A percentile compares a stretch with the other conserved stretches of the same genome.
Evolutionary conservation across 441 rosid genomes (phyloP).

Genomic region (Aquilaria agallochum): DNA sequence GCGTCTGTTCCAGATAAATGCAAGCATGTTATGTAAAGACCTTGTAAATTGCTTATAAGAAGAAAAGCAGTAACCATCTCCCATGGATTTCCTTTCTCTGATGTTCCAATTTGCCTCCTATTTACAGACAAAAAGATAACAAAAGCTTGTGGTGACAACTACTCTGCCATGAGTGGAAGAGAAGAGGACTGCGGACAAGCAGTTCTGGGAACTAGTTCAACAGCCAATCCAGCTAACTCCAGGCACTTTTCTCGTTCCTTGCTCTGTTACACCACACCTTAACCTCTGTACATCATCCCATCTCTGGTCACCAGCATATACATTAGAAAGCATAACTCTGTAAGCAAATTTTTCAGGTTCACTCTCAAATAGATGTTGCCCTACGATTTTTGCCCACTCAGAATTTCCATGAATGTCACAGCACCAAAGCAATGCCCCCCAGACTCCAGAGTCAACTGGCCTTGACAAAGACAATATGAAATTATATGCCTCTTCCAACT

Average conservation of each 20-base stretch:
- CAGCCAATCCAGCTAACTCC: constrained; percentile 57
- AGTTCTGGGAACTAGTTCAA: background rate
- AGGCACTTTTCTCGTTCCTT: constrained; percentile 39
- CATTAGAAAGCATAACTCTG: constrained; percentile 74
- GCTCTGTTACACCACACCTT: constrained; percentile 38
- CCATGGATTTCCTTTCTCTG: too few relatives aligned
- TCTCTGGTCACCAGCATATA: constrained; percentile 68
- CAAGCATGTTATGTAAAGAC: too few relatives aligned
- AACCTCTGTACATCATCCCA: constrained; percentile 66
- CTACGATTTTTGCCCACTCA: constrained; percentile 61
- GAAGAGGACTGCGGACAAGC: too few relatives aligned
- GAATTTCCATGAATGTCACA: constrained; percentile 54
- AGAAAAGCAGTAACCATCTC: too few relatives aligned
- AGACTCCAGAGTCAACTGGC: constrained; percentile 73
- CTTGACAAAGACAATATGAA: constrained; percentile 48
- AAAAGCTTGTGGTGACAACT: too few relatives aligned
- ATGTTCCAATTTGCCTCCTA: too few relatives aligned
- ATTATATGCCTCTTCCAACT: constrained; percentile 62
- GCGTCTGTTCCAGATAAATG: too few relatives aligned
- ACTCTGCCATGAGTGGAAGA: too few relatives aligned
- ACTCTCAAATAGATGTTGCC: constrained; percentile 40
- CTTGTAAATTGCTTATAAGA: too few relatives aligned
- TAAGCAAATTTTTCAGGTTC: constrained; percentile 59
- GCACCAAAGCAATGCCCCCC: constrained; percentile 82
- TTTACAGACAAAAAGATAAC: too few relatives aligned